A percentile compares a stretch with the other conserved stretches of the same genome.
Conservation (phyloP, 2,329 filamentous ascomycete species). For the Colletotrichum magnum region DNA sequence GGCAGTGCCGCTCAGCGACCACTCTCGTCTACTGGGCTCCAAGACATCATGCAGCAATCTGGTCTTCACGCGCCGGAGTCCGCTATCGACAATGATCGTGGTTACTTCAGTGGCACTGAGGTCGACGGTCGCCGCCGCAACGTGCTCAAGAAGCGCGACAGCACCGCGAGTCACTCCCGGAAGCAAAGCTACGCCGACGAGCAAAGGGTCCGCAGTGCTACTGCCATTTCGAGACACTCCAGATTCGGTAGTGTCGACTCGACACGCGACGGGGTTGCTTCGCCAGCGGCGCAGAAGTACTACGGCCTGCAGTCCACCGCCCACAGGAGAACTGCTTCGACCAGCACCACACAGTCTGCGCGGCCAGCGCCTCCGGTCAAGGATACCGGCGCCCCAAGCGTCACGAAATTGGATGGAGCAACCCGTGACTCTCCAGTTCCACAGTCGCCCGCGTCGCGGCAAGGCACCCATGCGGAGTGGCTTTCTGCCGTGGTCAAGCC, state of each 20-base stretch:
- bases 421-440: constrained; percentile 57
- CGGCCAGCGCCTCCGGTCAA: constrained; percentile 67
- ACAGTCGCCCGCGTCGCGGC: constrained; percentile 56
- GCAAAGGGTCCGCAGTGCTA: constrained; percentile 75
- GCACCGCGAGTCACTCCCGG: constrained; percentile 70
- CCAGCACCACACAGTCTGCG: constrained; percentile 68
- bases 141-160: constrained; percentile 84
- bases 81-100: constrained; percentile 80
- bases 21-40: constrained; percentile 66
- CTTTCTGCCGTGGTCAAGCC: constrained; percentile 65
- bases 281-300: constrained; percentile 80
- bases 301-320: constrained; percentile 67
- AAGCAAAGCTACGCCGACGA: constrained; percentile 85
- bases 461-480: constrained; percentile 69
- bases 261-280: constrained; percentile 70
- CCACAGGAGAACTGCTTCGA: constrained; percentile 74
- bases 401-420: constrained; percentile 71
- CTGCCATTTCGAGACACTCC: constrained; percentile 79
- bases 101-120: constrained; percentile 94
- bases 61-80: constrained; percentile 60
- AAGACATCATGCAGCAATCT: constrained; percentile 58
- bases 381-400: constrained; percentile 68
- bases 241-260: constrained; percentile 86
- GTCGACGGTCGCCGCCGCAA: constrained; percentile 82
- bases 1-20: constrained; percentile 65